Evolutionary conservation across 441 rosid species (phyloP).

Genomic region (Hura crepitans): DNA sequence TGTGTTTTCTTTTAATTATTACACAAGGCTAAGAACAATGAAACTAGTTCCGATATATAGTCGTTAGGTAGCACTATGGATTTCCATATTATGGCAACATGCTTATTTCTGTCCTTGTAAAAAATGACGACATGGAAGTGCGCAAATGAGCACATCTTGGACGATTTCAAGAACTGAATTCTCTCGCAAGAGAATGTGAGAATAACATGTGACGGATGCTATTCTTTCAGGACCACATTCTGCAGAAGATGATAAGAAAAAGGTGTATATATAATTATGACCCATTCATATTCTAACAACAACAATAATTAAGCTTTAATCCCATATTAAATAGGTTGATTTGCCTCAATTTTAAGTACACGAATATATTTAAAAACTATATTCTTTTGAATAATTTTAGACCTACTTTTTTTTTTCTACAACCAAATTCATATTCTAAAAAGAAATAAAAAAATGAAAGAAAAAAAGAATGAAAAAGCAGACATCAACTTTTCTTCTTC

Average conservation of each 20-base stretch:
- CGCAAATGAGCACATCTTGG: slow-evolving; percentile 31
- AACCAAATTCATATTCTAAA: too few relatives aligned
- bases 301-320: too few relatives aligned
- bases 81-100: slow-evolving; percentile 33
- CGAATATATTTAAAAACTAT: too few relatives aligned
- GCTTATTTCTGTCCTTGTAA: not conserved
- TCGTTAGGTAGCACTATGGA: not conserved
- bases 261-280: not conserved
- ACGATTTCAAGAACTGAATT: not conserved
- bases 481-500: too few relatives aligned
- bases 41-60: not conserved
- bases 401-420: too few relatives aligned
- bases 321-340: too few relatives aligned
- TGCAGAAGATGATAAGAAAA: too few relatives aligned
- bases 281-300: too few relatives aligned
- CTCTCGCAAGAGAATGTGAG: not conserved
- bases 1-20: not conserved
- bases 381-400: too few relatives aligned
- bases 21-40: not conserved
- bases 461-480: too few relatives aligned
- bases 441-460: too few relatives aligned
- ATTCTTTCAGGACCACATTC: not conserved
- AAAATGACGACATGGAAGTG: slow-evolving; percentile 33
- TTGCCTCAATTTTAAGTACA: too few relatives aligned
- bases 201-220: not conserved